phyloP scores from a whole-genome alignment of 768 basidiomycete species.

The Podaxis carcinomalis region DNA sequence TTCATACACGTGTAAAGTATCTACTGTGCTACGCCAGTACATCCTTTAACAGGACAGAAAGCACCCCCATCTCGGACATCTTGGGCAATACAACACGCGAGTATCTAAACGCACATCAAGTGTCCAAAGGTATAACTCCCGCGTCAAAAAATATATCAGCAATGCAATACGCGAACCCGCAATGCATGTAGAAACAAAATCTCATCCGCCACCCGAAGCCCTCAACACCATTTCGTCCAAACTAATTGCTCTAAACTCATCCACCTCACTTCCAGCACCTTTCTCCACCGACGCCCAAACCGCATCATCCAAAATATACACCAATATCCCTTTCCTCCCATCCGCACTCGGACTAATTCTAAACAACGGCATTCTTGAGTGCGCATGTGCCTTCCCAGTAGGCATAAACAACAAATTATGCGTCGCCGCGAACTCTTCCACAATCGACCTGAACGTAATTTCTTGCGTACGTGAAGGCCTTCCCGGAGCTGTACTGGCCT shows the following conservation, averaged over 20 bases:
- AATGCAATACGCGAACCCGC: not conserved
- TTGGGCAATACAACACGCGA: too few relatives aligned
- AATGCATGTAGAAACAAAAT: not conserved
- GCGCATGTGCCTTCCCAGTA: conserved; percentile 78
- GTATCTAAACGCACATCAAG: too few relatives aligned
- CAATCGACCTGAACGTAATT: conserved; percentile 89
- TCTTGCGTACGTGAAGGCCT: conserved; percentile 62
- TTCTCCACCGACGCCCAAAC: conserved; percentile 72
- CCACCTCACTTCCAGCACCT: conserved; percentile 44
- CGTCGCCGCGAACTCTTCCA: conserved; percentile 82
- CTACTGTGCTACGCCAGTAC: too few relatives aligned
- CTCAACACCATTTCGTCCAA: conserved; percentile 86
- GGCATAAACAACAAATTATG: conserved; percentile 91
- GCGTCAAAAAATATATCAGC: not conserved
- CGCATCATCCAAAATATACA: conserved; percentile 91
- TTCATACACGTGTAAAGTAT: too few relatives aligned
- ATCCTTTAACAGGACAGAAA: too few relatives aligned
- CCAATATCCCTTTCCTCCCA: conserved; percentile 81
- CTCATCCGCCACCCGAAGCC: conserved; percentile 25
- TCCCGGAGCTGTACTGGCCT: conserved; percentile 23
- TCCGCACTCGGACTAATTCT: conserved; percentile 74
- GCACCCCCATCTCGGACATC: too few relatives aligned
- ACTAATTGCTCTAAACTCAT: conserved; percentile 71
- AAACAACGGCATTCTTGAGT: conserved; percentile 86
- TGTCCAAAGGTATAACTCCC: too few relatives aligned